phyloP scores from a whole-genome alignment of 345 rosid genomes.

The Adansonia digitata region DNA sequence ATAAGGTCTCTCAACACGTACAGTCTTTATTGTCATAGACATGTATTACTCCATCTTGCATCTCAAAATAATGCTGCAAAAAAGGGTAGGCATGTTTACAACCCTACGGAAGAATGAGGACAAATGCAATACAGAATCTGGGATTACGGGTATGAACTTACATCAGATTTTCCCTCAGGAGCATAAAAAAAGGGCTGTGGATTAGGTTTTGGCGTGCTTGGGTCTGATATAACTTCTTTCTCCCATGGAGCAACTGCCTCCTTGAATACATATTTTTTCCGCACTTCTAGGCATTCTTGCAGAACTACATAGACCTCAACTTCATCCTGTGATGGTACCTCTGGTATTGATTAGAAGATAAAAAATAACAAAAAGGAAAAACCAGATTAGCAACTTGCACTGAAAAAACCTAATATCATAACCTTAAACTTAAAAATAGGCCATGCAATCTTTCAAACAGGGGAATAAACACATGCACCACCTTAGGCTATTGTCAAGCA shows the following conservation, averaged over 20 bases:
- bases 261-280: constrained; percentile 71
- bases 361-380: background rate
- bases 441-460: background rate
- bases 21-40: constrained; percentile 79
- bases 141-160: constrained; percentile 25
- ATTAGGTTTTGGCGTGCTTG: constrained; percentile 96
- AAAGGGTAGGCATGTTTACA: constrained; percentile 14
- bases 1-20: constrained; percentile 27
- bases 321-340: constrained; percentile 84
- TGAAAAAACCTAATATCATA: background rate
- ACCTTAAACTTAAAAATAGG: background rate
- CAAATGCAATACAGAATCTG: background rate
- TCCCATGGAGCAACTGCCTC: constrained; percentile 97
- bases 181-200: constrained; percentile 72
- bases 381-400: background rate
- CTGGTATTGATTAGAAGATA: constrained; percentile 29
- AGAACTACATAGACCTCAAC: constrained; percentile 65
- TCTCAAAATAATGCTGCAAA: constrained; percentile 84
- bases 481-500: background rate
- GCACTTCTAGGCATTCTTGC: constrained; percentile 92
- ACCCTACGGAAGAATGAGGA: background rate
- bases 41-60: constrained; percentile 94
- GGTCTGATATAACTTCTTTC: constrained; percentile 89
- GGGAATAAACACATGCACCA: background rate
- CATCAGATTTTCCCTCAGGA: constrained; percentile 77